phyloP scores from a whole-genome alignment of 1,284 basidiomycete species.

The Cerrena zonata region DNA sequence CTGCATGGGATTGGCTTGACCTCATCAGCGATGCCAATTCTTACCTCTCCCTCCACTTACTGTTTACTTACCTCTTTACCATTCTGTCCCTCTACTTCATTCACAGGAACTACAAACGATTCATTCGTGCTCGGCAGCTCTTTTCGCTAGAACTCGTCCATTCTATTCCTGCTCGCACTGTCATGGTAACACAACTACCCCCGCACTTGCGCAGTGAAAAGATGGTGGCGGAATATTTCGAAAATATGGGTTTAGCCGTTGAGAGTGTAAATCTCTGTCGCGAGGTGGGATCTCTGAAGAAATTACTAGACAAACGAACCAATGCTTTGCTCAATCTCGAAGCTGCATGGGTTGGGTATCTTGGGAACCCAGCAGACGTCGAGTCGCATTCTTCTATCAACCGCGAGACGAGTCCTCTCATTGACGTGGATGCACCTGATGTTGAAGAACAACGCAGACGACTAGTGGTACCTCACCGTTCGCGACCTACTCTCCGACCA shows the following conservation, averaged over 20 bases:
- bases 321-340: slow-evolving; percentile 76
- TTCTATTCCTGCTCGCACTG: slow-evolving; percentile 88
- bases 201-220: slow-evolving; percentile 78
- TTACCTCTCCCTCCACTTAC: slow-evolving; percentile 80
- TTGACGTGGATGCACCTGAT: slow-evolving; percentile 46
- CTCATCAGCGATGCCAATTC: slow-evolving; percentile 81
- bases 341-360: slow-evolving; percentile 79
- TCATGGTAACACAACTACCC: slow-evolving; percentile 83
- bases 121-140: slow-evolving; percentile 86
- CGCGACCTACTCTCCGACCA: slow-evolving; percentile 64
- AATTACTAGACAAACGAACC: slow-evolving; percentile 73
- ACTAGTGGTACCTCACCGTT: slow-evolving; percentile 69
- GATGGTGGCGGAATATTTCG: slow-evolving; percentile 88
- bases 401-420: slow-evolving; percentile 39
- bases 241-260: slow-evolving; percentile 73
- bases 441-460: slow-evolving; percentile 45
- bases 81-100: slow-evolving; percentile 79
- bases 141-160: slow-evolving; percentile 92
- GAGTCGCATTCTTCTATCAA: slow-evolving; percentile 68
- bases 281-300: slow-evolving; percentile 72
- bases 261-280: slow-evolving; percentile 88
- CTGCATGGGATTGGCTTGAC: slow-evolving; percentile 61
- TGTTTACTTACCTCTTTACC: slow-evolving; percentile 93
- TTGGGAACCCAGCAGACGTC: slow-evolving; percentile 85
- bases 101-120: slow-evolving; percentile 83